Evolutionary conservation across 345 rosid species (phyloP), one percentile per base, ranked within the genome.

Genomic region (Microcos paniculata): DNA sequence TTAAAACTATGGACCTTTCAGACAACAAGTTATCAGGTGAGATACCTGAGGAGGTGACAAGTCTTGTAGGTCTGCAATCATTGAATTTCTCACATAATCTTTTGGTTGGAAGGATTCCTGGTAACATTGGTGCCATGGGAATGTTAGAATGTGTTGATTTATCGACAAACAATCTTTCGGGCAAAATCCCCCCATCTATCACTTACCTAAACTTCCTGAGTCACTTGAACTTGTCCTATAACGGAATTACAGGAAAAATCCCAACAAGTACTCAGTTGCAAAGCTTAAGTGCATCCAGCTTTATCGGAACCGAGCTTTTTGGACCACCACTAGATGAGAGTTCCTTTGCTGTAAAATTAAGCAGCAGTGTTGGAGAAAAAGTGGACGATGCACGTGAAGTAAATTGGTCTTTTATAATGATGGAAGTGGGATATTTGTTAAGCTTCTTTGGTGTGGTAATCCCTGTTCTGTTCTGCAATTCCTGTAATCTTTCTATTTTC

Each of bases 171-270:
- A 69, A 19, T 0, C 31, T 66, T 33, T 51, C 46, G 6, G 59
- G 45, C 21, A 2, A 35, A 35, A 71, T 71, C 48, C 68, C 67
- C 5, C 3, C 13, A 3, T 14, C 10, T 11, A 14, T 62, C 10
- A 1, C 26, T 6, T 1, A 8, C 4, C 23, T 62, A 2, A 63
- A 24, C 7, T 63, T 63, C 69, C 19, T 35, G 28, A 35, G 69
- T 42, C 3, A 63, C 69, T 70, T 76, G 52, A 82, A 82, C 35
- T 46, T 76, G 63, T 79, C 75, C 0, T 0, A 7, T 5, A 77
- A 81, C 62, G 57, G 33, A 3, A 24, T 77, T 3, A 0, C 4
- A 12, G 81, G 77, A 0, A 26, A 71, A 63, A 81, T 81, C 38
- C 77, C 82, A 1, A 15, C 14, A 2, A 75, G 72, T 8, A 62